Percentiles rank a stretch among this genome's conserved stretches.
These are phyloP conservation scores for Anisodus tanguticus DNA, from an alignment of 257 asterid genomes.

Conservation along the genomic window DNA sequence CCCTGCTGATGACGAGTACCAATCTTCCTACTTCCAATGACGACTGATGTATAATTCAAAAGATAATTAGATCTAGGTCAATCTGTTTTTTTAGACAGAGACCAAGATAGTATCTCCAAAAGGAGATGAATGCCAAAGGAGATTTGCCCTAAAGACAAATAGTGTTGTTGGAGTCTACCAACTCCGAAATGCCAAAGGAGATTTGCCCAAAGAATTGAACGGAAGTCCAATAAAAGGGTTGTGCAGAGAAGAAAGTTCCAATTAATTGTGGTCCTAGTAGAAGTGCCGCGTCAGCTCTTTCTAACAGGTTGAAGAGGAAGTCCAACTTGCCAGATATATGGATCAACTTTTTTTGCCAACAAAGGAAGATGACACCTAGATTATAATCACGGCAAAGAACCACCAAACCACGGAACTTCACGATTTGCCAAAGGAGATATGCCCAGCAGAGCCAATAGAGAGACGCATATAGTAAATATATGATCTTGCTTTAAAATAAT, in stretches of 20 bases:
- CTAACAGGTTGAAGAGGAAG: conserved; percentile 34
- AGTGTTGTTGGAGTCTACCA: conserved; percentile 37
- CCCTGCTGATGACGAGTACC: conserved; percentile 29
- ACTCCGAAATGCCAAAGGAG: conserved; percentile 81
- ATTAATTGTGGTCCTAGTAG: conserved; percentile 34
- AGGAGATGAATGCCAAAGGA: conserved; percentile 92
- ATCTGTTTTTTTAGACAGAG: conserved; percentile 35
- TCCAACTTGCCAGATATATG: conserved; percentile 9
- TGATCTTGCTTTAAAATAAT: conserved; percentile 40
- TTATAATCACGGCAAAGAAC: conserved; percentile 34
- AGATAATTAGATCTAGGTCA: conserved; percentile 15
- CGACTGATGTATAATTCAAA: not conserved
- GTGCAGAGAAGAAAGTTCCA: conserved; percentile 30
- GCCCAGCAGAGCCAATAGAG: conserved; percentile 44
- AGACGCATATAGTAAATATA: conserved; percentile 34
- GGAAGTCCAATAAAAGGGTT: conserved; percentile 36
- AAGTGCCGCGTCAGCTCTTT: conserved; percentile 29
- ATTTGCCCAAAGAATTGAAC: conserved; percentile 55
- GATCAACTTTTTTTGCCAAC: conserved; percentile 26
- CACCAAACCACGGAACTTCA: conserved; percentile 43
- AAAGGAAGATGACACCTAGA: conserved; percentile 31
- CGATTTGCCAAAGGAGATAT: conserved; percentile 73
- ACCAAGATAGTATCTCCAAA: conserved; percentile 57
- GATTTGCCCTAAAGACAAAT: conserved; percentile 66
- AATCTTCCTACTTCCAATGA: conserved; percentile 26